A percentile compares a stretch with the other conserved stretches of the same genome.
Conservation (phyloP, 106 monocot species). For the Narthecium ossifragum region DNA sequence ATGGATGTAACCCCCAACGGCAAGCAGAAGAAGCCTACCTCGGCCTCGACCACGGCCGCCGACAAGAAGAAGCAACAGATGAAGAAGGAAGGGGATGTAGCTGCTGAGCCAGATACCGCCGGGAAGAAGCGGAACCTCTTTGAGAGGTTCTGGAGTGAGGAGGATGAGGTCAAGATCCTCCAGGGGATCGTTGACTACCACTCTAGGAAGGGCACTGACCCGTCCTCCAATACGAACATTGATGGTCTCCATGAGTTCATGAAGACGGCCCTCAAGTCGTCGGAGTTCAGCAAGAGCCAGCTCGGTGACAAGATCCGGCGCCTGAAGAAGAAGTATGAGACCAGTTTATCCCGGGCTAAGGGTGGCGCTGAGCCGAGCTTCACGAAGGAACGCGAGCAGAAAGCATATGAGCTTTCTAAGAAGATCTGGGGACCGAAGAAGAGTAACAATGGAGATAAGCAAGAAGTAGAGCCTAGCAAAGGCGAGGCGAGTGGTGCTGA, state of each 20-base stretch:
- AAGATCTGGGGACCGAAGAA: constrained; percentile 32
- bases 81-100: neutral
- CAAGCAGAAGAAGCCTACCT: neutral
- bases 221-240: constrained; percentile 6
- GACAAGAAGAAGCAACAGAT: neutral
- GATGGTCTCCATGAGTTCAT: constrained; percentile 17
- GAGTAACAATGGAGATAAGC: too few species aligned
- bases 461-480: too few species aligned
- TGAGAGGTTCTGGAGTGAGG: constrained; percentile 27
- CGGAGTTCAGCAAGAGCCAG: constrained; percentile 26
- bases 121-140: constrained; percentile 5
- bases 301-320: constrained; percentile 34
- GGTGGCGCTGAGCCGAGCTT: constrained; percentile 7
- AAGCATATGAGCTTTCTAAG: constrained; percentile 24
- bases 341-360: constrained; percentile 1
- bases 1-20: constrained; percentile 3
- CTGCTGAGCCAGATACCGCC: neutral
- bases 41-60: neutral
- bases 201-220: constrained; percentile 8
- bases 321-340: constrained; percentile 30
- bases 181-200: constrained; percentile 20
- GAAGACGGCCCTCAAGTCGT: constrained; percentile 1
- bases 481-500: neutral
- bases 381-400: constrained; percentile 18
- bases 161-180: constrained; percentile 32